phyloP scores from a whole-genome alignment of 108 stramenopile species.

The Skeletonema menzelii region DNA sequence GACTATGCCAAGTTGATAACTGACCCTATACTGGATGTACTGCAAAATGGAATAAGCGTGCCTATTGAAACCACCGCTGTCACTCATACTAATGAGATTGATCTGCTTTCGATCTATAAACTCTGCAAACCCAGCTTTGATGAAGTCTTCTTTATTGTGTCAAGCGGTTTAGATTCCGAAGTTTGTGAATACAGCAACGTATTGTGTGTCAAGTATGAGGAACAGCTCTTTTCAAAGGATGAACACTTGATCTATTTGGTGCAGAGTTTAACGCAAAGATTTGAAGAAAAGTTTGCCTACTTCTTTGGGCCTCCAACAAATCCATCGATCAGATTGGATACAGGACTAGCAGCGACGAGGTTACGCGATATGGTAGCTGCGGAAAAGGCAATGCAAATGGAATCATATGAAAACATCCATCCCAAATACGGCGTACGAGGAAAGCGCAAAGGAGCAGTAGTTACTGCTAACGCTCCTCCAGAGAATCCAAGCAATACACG shows the following conservation, averaged over 20 bases:
- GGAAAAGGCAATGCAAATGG: constrained; percentile 4
- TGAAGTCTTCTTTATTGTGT: constrained; percentile 16
- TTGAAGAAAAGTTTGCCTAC: constrained; percentile 8
- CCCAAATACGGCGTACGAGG: constrained; percentile 17
- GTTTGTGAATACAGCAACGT: constrained; percentile 20
- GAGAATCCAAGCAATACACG: background rate
- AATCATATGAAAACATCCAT: constrained; percentile 8
- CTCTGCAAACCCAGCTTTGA: constrained; percentile 18
- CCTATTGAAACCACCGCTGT: constrained; percentile 14
- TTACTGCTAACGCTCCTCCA: background rate
- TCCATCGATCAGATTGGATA: background rate
- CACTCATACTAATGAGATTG: constrained; percentile 9
- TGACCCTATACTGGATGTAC: constrained; percentile 1
- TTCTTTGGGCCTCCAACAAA: background rate
- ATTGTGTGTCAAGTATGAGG: background rate
- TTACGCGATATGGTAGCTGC: constrained; percentile 10
- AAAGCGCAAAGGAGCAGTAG: background rate
- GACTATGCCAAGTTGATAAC: constrained; percentile 1
- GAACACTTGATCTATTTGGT: background rate
- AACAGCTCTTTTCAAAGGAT: background rate
- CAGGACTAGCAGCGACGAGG: background rate
- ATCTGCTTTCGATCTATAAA: constrained; percentile 11
- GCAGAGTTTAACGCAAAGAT: background rate
- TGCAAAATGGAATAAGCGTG: constrained; percentile 4
- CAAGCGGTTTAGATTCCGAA: background rate